Base-by-base conservation (phyloP, 2,329 filamentous ascomycete genomes). In the Epicoccum sorghinum region DNA sequence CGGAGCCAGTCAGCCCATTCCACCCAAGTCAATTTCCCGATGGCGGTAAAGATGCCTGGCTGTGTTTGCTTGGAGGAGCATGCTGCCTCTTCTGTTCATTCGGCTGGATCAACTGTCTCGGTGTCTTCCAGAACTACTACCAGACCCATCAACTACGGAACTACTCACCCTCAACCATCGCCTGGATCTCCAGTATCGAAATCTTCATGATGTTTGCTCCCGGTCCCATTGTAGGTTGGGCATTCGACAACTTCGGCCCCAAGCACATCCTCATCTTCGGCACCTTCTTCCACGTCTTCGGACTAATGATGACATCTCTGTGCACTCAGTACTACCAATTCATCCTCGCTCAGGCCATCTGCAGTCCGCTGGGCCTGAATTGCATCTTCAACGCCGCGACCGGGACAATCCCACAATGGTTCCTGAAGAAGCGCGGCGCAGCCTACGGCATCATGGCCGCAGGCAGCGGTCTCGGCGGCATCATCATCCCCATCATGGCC, bases 231-330 rank as follows among this genome's bases (percentile, higher is more conserved):
- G 80, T 86, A n/a, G 88, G 88, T 1, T 83, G 82, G 36, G 41
- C 87, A 0, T 89, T 82, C 60, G 88, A 90, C 63, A 82, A 77
- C 51, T 83, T 85, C 52, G 88, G 88, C 0, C 85, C 87, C 0
- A 79, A 81, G 25, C 80, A 75, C 41, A 72, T 89, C 0, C 67
- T 87, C 1, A 30, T 84, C 1, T 65, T 68, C 10, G 85, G 85
- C 13, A 80, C 78, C 0, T 70, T 86, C 47, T 65, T 86, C 30
- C 82, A 86, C 50, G 80, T 88, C 13, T 82, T 88, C 49, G 82
- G 83, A 2, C 65, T 88, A 4, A 87, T 89, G 83, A 86, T 88
- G 84, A 78, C 83, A 0, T 82, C 78, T 7, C 69, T 88, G 52
- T 86, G 77, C 47, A 81, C 74, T 0, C 61, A 82, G 50, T 84